Conservation (phyloP, 2,329 filamentous ascomycete genomes). For the Biscogniauxia mediterranea region DNA sequence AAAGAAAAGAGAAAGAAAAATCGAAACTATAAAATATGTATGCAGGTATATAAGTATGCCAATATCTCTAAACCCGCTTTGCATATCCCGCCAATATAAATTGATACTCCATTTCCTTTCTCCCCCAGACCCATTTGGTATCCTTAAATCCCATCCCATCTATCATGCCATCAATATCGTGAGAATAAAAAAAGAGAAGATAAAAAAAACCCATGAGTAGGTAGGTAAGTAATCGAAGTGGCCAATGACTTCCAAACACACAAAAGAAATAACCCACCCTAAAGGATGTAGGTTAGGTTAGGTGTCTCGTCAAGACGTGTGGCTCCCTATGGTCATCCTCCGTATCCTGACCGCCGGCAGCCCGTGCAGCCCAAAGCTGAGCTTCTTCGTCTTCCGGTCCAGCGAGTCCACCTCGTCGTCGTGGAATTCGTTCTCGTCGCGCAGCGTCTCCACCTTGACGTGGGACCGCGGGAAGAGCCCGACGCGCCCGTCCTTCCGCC, state of each 20-base stretch:
- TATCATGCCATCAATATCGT: neutral
- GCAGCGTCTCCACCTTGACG: slow-evolving; percentile 45
- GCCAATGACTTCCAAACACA: too few species aligned
- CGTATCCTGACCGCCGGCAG: slow-evolving; percentile 17
- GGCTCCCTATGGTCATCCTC: slow-evolving; percentile 21
- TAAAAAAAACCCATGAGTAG: too few species aligned
- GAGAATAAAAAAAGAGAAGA: neutral
- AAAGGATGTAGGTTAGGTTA: neutral
- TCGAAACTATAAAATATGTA: too few species aligned
- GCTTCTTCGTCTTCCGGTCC: slow-evolving; percentile 13
- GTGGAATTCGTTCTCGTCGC: slow-evolving; percentile 30
- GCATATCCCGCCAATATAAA: neutral
- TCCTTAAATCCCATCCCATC: neutral
- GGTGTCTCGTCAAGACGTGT: slow-evolving; percentile 9
- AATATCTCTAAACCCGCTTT: too few species aligned
- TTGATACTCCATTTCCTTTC: neutral
- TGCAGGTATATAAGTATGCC: too few species aligned
- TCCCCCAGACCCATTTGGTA: neutral
- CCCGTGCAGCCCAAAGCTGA: slow-evolving; percentile 8
- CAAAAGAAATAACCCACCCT: too few species aligned
- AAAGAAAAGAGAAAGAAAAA: too few species aligned
- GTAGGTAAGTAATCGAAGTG: too few species aligned
- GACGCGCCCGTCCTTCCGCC: slow-evolving; percentile 50
- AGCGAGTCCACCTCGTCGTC: slow-evolving; percentile 12
- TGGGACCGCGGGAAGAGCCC: slow-evolving; percentile 53